These are phyloP conservation scores for Gastrolobium bilobum DNA, from an alignment of 306 rosid genomes.

Conservation along the genomic window DNA sequence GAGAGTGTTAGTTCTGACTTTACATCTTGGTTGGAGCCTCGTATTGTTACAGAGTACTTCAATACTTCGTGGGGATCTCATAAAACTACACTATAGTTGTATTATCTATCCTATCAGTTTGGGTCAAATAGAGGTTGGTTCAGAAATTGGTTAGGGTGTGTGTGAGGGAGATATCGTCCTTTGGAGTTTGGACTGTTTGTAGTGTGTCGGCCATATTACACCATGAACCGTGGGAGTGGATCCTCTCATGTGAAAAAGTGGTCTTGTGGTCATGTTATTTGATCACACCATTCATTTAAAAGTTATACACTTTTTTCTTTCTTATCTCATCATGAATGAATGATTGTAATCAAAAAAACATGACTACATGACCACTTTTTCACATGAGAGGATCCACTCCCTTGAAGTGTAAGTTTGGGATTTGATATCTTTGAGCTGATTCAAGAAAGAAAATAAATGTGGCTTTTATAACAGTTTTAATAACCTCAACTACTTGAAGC, in stretches of 20 bases:
- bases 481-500: constrained; percentile 20
- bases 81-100: constrained; percentile 9
- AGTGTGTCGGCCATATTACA: background rate
- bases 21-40: background rate
- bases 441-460: background rate
- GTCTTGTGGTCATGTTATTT: too few relatives aligned
- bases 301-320: too few relatives aligned
- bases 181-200: background rate
- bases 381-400: too few relatives aligned
- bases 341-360: too few relatives aligned
- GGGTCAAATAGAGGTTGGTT: background rate
- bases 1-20: background rate
- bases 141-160: background rate
- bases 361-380: too few relatives aligned
- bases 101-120: background rate
- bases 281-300: too few relatives aligned
- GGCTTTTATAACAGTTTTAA: background rate
- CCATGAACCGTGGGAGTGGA: too few relatives aligned
- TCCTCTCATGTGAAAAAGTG: too few relatives aligned
- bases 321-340: too few relatives aligned
- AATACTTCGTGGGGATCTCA: background rate
- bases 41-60: background rate
- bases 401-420: background rate
- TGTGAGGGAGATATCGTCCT: background rate
- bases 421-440: constrained; percentile 14